Conservation (phyloP, 306 rosid genomes). For the Canavalia ensiformis region DNA sequence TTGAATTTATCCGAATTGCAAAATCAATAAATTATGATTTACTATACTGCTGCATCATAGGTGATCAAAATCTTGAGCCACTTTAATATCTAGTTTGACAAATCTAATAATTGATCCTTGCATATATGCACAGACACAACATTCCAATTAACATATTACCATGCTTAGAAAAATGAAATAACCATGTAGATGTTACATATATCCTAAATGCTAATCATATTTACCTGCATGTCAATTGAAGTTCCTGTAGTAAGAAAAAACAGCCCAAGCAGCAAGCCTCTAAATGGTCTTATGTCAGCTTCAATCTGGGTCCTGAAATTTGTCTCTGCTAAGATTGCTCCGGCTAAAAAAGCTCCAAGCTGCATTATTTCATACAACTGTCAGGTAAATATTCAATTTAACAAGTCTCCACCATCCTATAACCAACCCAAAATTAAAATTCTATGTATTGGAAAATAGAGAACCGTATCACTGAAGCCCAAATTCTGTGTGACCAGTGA, state of each 20-base stretch:
- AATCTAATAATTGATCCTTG: conserved; percentile 34
- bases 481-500: conserved; percentile 90
- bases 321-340: conserved; percentile 98
- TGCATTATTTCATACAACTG: conserved; percentile 54
- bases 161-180: conserved; percentile 25
- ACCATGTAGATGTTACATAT: conserved; percentile 11
- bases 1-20: conserved; percentile 34
- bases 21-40: conserved; percentile 8
- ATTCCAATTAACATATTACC: conserved; percentile 15
- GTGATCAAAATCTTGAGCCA: conserved; percentile 37
- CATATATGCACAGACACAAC: conserved; percentile 18
- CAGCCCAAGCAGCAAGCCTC: conserved; percentile 97
- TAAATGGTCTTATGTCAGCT: conserved; percentile 98
- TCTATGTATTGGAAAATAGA: conserved; percentile 35
- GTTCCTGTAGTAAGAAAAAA: conserved; percentile 94
- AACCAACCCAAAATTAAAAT: conserved; percentile 42
- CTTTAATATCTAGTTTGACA: conserved; percentile 37
- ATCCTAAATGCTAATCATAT: conserved; percentile 31
- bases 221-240: conserved; percentile 92
- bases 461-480: conserved; percentile 99
- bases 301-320: conserved; percentile 99
- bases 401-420: conserved; percentile 23
- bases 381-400: conserved; percentile 27
- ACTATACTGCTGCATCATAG: conserved; percentile 30
- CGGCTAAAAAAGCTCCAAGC: conserved; percentile 99